Conservation (phyloP, 257 asterid species). For the Fraxinus quadrangulata region DNA sequence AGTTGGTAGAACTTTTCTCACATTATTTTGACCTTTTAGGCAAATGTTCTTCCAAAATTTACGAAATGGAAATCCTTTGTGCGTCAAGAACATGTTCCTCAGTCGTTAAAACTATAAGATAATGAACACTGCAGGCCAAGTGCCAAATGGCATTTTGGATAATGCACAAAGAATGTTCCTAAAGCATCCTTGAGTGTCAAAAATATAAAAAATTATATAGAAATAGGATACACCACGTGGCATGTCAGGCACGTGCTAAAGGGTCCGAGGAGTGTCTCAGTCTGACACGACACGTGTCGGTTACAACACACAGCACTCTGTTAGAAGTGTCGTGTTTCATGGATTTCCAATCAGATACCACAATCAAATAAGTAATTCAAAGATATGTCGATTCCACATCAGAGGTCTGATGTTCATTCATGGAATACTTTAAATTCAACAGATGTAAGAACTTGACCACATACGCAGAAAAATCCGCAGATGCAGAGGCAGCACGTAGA, state of each 20-base stretch:
- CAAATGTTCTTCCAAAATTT: background rate
- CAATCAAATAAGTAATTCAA: background rate
- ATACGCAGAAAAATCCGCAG: slow-evolving; percentile 98
- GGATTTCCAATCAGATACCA: background rate
- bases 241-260: background rate
- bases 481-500: slow-evolving; percentile 90
- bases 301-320: too few species aligned
- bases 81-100: background rate
- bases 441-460: slow-evolving; percentile 28
- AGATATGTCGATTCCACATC: background rate
- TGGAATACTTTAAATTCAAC: background rate
- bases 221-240: background rate
- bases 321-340: background rate
- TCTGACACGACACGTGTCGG: too few species aligned
- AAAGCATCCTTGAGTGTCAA: background rate
- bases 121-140: background rate
- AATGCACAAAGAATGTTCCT: background rate
- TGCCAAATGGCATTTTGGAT: background rate
- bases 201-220: background rate
- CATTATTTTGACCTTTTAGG: background rate
- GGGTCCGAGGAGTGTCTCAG: background rate
- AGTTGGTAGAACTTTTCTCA: background rate
- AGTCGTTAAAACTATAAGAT: background rate
- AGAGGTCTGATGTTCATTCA: background rate
- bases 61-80: background rate